Conservation (phyloP, 768 basidiomycete genomes). For the Wakefieldia striispora region DNA sequence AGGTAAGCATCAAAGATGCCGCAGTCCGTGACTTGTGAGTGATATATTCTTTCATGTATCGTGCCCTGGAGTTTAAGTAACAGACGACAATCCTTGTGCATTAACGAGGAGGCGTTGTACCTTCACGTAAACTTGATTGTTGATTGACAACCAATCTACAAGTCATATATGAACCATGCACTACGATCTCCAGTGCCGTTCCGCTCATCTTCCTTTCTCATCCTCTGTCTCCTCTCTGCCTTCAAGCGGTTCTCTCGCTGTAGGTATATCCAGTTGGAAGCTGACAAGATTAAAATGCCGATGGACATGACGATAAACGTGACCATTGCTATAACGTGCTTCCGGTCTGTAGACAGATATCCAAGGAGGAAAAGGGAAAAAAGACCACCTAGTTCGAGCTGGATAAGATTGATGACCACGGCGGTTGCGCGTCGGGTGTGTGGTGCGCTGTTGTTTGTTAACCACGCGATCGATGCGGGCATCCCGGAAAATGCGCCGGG, state of each 20-base stretch:
- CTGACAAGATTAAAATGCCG: conserved; percentile 36
- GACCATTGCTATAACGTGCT: conserved; percentile 46
- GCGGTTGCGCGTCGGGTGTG: conserved; percentile 55
- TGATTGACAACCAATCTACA: conserved; percentile 25
- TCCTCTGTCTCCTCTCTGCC: conserved; percentile 33
- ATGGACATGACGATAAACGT: conserved; percentile 37
- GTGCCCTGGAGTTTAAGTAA: too few species aligned
- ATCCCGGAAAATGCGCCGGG: conserved; percentile 49
- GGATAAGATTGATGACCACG: conserved; percentile 52
- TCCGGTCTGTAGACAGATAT: conserved; percentile 44
- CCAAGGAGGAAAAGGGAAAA: conserved; percentile 62
- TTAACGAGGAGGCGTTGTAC: too few species aligned
- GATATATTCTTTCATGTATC: too few species aligned
- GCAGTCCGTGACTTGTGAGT: too few species aligned
- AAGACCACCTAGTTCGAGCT: conserved; percentile 58
- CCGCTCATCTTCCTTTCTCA: conserved; percentile 37
- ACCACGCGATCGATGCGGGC: conserved; percentile 57
- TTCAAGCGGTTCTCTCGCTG: conserved; percentile 46
- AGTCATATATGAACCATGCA: conserved; percentile 54
- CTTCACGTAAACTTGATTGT: too few species aligned
- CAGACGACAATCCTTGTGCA: too few species aligned
- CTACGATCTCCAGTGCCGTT: conserved; percentile 47
- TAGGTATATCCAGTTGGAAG: conserved; percentile 41
- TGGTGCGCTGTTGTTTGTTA: conserved; percentile 59
- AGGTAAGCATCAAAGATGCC: too few species aligned